A percentile compares a stretch with the other conserved stretches of the same genome.
Evolutionary conservation across 176 grass and related monocot genomes (phyloP).

Genomic region (Sorghum bicolor): Sorghum_bicolor_NCBIv3 NC_012870.2:78003501-78004000

Average conservation of each 20-base stretch:
- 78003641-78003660: conserved; percentile 54
- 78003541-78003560: conserved; percentile 61
- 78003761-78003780: not conserved
- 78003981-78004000: not conserved
- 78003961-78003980: not conserved
- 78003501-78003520: conserved; percentile 64
- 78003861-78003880: not conserved
- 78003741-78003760: not conserved
- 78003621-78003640: conserved; percentile 36
- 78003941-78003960: not conserved
- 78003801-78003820: not conserved
- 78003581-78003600: conserved; percentile 65
- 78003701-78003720: conserved; percentile 58
- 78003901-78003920: not conserved
- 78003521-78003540: conserved; percentile 52
- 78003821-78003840: not conserved
- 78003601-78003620: not conserved
- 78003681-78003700: conserved; percentile 57
- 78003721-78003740: conserved; percentile 20
- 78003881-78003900: not conserved
- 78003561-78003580: conserved; percentile 54
- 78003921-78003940: not conserved
- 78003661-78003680: conserved; percentile 43
- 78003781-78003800: not conserved
- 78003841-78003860: not conserved